phyloP scores from a whole-genome alignment of 352 stramenopile species.

The Phytophthora pluvialis region DNA sequence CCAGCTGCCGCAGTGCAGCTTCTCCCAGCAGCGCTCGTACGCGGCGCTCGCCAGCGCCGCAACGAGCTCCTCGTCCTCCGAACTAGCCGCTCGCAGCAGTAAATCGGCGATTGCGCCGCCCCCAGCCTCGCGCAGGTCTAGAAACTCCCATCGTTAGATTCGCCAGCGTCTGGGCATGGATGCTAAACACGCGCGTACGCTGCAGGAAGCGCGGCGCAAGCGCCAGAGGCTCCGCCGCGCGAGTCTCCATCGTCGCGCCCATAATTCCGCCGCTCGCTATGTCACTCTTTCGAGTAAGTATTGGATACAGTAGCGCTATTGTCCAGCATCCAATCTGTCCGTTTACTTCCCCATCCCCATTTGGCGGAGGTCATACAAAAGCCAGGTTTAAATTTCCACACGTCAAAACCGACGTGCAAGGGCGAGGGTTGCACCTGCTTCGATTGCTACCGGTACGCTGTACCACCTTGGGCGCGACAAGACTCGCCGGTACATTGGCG shows the following conservation, averaged over 20 bases:
- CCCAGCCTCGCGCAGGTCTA: constrained; percentile 51
- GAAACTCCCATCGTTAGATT: background rate
- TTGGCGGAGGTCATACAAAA: constrained; percentile 15
- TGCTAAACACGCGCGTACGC: constrained; percentile 19
- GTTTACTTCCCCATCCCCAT: constrained; percentile 23
- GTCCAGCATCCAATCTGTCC: constrained; percentile 19
- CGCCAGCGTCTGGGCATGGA: background rate
- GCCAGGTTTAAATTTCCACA: constrained; percentile 14
- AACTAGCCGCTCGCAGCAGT: constrained; percentile 38
- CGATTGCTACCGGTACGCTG: constrained; percentile 14
- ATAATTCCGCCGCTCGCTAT: constrained; percentile 1
- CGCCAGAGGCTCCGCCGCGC: constrained; percentile 5
- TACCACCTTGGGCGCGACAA: constrained; percentile 1
- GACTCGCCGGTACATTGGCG: constrained; percentile 16
- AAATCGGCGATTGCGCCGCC: constrained; percentile 54
- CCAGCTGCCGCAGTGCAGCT: constrained; percentile 77
- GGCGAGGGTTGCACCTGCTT: constrained; percentile 24
- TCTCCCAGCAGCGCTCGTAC: constrained; percentile 76
- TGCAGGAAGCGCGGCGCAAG: constrained; percentile 34
- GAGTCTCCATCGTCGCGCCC: constrained; percentile 1
- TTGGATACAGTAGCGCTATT: background rate
- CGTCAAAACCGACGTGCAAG: constrained; percentile 25
- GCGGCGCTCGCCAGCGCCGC: constrained; percentile 33
- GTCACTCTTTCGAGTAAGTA: constrained; percentile 1
- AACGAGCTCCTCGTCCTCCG: constrained; percentile 4